These are phyloP conservation scores for Kwoniella europaea DNA, from an alignment of 768 basidiomycete genomes.

Conservation along the genomic window DNA sequence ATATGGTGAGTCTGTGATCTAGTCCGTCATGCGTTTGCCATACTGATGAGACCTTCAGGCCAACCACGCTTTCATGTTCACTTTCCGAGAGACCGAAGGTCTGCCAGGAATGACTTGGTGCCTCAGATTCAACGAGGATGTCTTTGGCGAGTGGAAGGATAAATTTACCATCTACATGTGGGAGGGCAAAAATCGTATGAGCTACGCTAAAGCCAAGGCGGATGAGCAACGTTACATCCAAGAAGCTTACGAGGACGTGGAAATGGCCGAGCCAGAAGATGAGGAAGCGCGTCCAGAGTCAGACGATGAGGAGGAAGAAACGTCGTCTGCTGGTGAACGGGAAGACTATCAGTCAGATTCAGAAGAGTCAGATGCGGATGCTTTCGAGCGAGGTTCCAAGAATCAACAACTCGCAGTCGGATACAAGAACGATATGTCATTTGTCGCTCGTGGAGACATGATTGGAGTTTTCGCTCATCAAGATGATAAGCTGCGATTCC, in stretches of 20 bases:
- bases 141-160: constrained; percentile 67
- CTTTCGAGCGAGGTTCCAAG: constrained; percentile 64
- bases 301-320: constrained; percentile 52
- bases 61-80: constrained; percentile 81
- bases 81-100: constrained; percentile 67
- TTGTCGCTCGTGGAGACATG: constrained; percentile 87
- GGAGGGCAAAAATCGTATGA: constrained; percentile 74
- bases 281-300: constrained; percentile 67
- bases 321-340: constrained; percentile 60
- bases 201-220: constrained; percentile 71
- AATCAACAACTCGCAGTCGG: constrained; percentile 92
- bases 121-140: constrained; percentile 69
- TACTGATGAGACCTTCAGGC: constrained; percentile 33
- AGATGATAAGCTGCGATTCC: constrained; percentile 75
- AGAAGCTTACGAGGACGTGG: constrained; percentile 74
- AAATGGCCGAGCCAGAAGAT: constrained; percentile 75
- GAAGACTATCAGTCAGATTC: constrained; percentile 45
- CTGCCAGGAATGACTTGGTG: constrained; percentile 72
- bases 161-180: constrained; percentile 75
- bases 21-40: background rate
- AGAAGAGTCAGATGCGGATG: constrained; percentile 35
- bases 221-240: constrained; percentile 88
- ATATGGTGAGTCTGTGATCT: constrained; percentile 32
- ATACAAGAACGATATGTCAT: constrained; percentile 92
- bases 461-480: constrained; percentile 87